phyloP scores from a whole-genome alignment of 2,329 filamentous ascomycete genomes.

The Ophiocordyceps camponoti-leonardi region DNA sequence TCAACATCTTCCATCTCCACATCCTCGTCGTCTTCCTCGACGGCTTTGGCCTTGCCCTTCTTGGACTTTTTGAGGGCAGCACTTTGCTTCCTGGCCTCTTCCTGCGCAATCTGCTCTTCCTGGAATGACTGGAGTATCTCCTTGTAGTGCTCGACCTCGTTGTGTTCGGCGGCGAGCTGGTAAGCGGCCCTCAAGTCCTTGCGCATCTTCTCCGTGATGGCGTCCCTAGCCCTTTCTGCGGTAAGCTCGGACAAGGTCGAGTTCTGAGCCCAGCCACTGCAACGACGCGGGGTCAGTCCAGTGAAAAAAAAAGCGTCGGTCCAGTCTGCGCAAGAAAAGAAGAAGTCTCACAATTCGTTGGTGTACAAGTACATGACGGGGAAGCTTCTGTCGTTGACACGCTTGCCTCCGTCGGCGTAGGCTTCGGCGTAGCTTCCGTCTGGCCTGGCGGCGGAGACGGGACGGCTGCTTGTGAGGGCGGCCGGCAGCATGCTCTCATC shows the following conservation, averaged over 20 bases:
- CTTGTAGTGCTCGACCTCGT: conserved; percentile 73
- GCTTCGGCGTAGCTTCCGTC: conserved; percentile 82
- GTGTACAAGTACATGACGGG: conserved; percentile 90
- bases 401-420: conserved; percentile 76
- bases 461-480: conserved; percentile 57
- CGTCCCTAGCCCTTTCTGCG: conserved; percentile 49
- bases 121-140: conserved; percentile 53
- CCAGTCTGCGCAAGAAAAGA: too few species aligned
- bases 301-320: too few species aligned
- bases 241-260: conserved; percentile 65
- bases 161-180: conserved; percentile 58
- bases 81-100: conserved; percentile 25
- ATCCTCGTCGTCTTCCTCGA: conserved; percentile 39
- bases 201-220: conserved; percentile 58
- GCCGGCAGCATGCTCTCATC: conserved; percentile 87
- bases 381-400: conserved; percentile 69
- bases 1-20: conserved; percentile 46
- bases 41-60: conserved; percentile 31
- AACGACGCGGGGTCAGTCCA: conserved; percentile 3
- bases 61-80: conserved; percentile 23
- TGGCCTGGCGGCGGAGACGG: conserved; percentile 62
- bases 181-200: conserved; percentile 70
- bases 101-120: conserved; percentile 44
- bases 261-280: conserved; percentile 82
- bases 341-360: conserved; percentile 82